Conservation (phyloP, 176 grass and related monocot species). For the Musa acuminata region DNA sequence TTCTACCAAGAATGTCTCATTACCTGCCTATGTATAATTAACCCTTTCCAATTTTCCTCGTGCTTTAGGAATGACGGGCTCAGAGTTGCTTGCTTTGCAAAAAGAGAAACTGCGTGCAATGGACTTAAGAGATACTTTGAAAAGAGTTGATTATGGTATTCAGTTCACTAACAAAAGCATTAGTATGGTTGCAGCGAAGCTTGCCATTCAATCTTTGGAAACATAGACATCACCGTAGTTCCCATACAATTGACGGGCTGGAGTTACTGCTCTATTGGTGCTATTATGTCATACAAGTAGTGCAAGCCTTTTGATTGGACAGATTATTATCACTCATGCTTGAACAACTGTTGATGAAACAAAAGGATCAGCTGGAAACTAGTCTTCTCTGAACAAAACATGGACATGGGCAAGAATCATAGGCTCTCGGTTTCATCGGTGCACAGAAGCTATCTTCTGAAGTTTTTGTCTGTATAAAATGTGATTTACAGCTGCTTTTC, state of each 20-base stretch:
- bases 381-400: too few relatives aligned
- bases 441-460: too few relatives aligned
- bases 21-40: neutral
- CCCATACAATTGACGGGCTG: neutral
- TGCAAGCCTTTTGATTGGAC: neutral
- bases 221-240: neutral
- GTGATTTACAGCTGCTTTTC: too few relatives aligned
- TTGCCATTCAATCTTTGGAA: slow-evolving; percentile 79
- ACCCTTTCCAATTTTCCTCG: slow-evolving; percentile 17
- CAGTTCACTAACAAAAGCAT: slow-evolving; percentile 56
- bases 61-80: slow-evolving; percentile 66
- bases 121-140: slow-evolving; percentile 57
- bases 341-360: too few relatives aligned
- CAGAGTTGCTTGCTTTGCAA: slow-evolving; percentile 57
- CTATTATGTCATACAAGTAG: neutral
- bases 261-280: neutral
- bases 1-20: too few relatives aligned
- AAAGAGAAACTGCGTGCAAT: slow-evolving; percentile 66
- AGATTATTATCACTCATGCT: too few relatives aligned
- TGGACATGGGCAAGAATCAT: too few relatives aligned
- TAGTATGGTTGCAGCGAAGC: slow-evolving; percentile 66
- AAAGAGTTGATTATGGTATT: slow-evolving; percentile 50
- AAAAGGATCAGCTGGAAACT: too few relatives aligned
- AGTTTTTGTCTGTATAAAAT: too few relatives aligned
- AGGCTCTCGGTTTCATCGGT: too few relatives aligned